Percentiles rank a stretch among this genome's conserved stretches.
Evolutionary conservation across 225 moss, liverwort and hornwort species (phyloP).

Genomic region (Sphagnum tenellum): DNA sequence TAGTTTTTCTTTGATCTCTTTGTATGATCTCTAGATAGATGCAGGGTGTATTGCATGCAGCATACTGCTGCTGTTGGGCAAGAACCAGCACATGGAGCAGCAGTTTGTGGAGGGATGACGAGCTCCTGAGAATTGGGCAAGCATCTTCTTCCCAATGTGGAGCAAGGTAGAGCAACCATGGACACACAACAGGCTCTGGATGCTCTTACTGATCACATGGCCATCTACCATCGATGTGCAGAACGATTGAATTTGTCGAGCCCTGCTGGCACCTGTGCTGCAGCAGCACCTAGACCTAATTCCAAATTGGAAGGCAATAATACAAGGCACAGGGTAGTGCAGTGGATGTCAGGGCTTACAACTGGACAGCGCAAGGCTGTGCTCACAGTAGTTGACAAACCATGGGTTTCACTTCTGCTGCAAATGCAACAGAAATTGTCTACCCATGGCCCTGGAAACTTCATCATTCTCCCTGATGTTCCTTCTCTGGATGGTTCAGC

Average conservation of each 20-base stretch:
- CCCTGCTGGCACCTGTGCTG: background rate
- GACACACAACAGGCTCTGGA: constrained; percentile 71
- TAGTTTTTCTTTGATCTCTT: too few species aligned
- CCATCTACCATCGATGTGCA: constrained; percentile 61
- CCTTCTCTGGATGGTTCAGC: constrained; percentile 28
- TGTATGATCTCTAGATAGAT: too few species aligned
- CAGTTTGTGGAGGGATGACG: too few species aligned
- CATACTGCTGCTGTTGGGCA: too few species aligned
- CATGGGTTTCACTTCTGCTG: constrained; percentile 69
- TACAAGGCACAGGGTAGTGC: constrained; percentile 46
- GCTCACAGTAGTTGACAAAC: constrained; percentile 52
- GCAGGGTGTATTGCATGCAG: too few species aligned
- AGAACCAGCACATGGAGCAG: too few species aligned
- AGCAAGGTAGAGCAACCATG: constrained; percentile 31
- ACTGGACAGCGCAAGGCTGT: constrained; percentile 54
- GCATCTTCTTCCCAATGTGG: background rate
- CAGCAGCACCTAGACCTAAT: constrained; percentile 3
- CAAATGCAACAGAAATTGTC: constrained; percentile 71
- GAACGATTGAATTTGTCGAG: constrained; percentile 29
- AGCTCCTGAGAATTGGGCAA: too few species aligned
- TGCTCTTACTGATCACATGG: constrained; percentile 79
- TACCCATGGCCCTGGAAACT: constrained; percentile 52
- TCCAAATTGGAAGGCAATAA: constrained; percentile 12
- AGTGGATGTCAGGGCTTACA: constrained; percentile 56
- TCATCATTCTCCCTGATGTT: constrained; percentile 79